Evolutionary conservation across 768 basidiomycete species (phyloP).

Genomic region (Panaeolus papilionaceus): DNA sequence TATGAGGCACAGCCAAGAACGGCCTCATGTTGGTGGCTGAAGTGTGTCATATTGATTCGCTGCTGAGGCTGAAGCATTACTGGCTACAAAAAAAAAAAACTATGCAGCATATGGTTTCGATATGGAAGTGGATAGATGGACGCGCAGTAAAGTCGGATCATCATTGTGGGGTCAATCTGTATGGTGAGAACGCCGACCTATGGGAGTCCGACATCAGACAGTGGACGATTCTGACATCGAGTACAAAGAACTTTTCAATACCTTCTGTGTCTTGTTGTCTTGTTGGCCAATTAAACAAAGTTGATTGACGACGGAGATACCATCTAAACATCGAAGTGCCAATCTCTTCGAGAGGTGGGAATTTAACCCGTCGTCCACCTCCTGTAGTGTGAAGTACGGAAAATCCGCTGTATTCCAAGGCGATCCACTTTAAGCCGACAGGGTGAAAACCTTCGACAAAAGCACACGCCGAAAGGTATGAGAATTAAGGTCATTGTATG

Average conservation of each 20-base stretch:
- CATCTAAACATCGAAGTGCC: slow-evolving; percentile 6
- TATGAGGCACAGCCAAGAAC: background rate
- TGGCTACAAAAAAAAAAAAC: background rate
- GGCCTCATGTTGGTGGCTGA: slow-evolving; percentile 3
- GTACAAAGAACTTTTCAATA: background rate
- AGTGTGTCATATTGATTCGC: background rate
- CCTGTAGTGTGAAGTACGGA: background rate
- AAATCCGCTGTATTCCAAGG: background rate
- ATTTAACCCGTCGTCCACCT: background rate
- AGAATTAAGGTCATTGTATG: no score
- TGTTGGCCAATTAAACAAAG: background rate
- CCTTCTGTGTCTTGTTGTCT: background rate
- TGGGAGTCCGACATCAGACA: slow-evolving; percentile 7
- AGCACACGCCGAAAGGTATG: no score
- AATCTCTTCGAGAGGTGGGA: background rate
- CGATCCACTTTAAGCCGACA: background rate
- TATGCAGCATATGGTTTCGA: background rate
- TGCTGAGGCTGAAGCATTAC: background rate
- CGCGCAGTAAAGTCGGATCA: background rate
- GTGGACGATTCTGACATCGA: background rate
- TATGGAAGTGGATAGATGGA: background rate
- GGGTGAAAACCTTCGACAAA: background rate
- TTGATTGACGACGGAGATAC: background rate
- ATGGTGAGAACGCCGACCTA: slow-evolving; percentile 4
- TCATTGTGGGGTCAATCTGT: background rate